Evolutionary conservation across 2,329 filamentous ascomycete species (phyloP), one percentile per base, ranked within the genome.

Genomic region (Diplodia mutila): DNA sequence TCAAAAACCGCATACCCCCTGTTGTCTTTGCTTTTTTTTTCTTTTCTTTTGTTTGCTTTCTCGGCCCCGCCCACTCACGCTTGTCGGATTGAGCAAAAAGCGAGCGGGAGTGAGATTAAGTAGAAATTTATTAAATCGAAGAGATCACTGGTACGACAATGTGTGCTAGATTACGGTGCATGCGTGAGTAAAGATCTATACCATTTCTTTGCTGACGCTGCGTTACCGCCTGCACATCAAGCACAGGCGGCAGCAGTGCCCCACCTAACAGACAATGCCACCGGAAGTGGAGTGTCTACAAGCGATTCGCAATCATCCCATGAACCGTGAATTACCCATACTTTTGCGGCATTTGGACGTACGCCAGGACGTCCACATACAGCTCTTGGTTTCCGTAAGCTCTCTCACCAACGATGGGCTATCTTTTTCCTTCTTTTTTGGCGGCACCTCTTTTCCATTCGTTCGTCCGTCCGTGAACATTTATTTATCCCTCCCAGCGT

Each of bases 1-100:
- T 49, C 29, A n/a, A 46, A n/a, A 48, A 16, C 39, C 57, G n/a
- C 57, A 61, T 61, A 61, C 57, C 57, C 53, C 57, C 57, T 61
- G 39, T 61, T 27, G 57, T 61, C 25, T 39, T 29, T 16, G 7
- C 49, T 46, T 49, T 23, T 21, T 55, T 37, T 14, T 21, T 39
- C n/a, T 39, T 12, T 14, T 34, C 29, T 12, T 29, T 57, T 23
- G n/a, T 32, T 54, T 32, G 29, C 27, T 52, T 52, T 12, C 14
- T 46, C 42, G 21, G n/a, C n/a, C 21, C n/a, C 18, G 7, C 42
- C 32, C 42, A 21, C 42, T 21, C 42, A 21, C 7, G 42, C 42
- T 29, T 25, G 14, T 27, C 2, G 49, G 16, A 29, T 52, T 12
- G 18, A 54, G 8, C 18, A 37, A 23, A 9, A n/a, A 4, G n/a